These are phyloP conservation scores for Halophytophthora batemanensis DNA, from an alignment of 352 stramenopile genomes.

Conservation along the genomic window DNA sequence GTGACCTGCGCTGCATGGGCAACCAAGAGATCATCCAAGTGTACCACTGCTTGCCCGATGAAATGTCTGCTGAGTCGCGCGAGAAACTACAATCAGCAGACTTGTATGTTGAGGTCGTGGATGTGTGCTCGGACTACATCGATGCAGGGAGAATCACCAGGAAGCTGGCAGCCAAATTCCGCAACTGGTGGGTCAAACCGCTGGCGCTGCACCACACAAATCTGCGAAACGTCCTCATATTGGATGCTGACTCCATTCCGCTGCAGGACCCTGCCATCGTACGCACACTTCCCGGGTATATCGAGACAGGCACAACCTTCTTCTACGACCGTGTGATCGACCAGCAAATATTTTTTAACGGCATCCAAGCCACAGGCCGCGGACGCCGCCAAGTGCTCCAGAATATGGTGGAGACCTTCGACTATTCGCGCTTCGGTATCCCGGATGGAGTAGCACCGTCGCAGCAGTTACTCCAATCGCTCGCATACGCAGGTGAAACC, in stretches of 20 bases:
- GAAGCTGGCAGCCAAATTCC: constrained; percentile 6
- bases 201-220: constrained; percentile 16
- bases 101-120: constrained; percentile 24
- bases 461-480: constrained; percentile 4
- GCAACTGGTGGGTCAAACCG: constrained; percentile 25
- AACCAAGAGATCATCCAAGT: constrained; percentile 32
- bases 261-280: constrained; percentile 27
- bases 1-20: constrained; percentile 31
- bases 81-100: constrained; percentile 14
- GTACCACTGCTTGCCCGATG: constrained; percentile 29
- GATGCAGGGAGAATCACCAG: not conserved
- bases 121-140: constrained; percentile 17
- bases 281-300: constrained; percentile 22
- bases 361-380: constrained; percentile 9
- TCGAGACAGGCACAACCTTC: constrained; percentile 30
- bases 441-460: constrained; percentile 2
- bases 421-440: constrained; percentile 1
- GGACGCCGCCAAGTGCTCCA: not conserved
- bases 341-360: constrained; percentile 8
- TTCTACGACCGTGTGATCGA: constrained; percentile 44
- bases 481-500: constrained; percentile 8
- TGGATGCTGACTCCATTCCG: constrained; percentile 31
- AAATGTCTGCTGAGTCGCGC: constrained; percentile 20
- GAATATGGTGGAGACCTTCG: constrained; percentile 1
- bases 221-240: constrained; percentile 12